A percentile compares a stretch with the other conserved stretches of the same genome.
Conservation (phyloP, 2,329 filamentous ascomycete species). For the Penicillium sp. region DNA sequence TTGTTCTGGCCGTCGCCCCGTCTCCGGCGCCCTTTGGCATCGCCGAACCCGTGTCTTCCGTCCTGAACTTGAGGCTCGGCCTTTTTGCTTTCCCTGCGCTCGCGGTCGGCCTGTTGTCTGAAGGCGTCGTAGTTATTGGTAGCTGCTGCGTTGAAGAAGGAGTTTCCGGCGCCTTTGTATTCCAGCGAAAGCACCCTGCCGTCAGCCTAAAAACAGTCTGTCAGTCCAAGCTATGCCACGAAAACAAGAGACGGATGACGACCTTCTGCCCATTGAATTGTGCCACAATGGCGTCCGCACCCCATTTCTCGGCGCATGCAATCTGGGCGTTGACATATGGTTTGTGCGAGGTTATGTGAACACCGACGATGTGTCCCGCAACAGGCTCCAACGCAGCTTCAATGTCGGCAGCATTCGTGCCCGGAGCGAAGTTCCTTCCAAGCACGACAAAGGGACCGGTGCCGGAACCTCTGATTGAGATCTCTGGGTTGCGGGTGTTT, state of each 20-base stretch:
- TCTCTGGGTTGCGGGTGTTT: conserved; percentile 27
- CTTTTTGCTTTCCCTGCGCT: conserved; percentile 32
- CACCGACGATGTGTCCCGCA: conserved; percentile 51
- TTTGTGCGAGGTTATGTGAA: conserved; percentile 49
- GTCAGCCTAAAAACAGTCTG: conserved; percentile 49
- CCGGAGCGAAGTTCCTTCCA: conserved; percentile 62
- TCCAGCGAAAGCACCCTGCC: conserved; percentile 57
- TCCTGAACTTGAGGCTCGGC: conserved; percentile 34
- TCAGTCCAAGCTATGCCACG: neutral
- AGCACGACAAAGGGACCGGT: conserved; percentile 55
- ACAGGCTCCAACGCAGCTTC: conserved; percentile 55
- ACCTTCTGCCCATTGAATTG: conserved; percentile 63
- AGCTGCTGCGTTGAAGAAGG: conserved; percentile 15
- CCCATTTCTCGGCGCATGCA: conserved; percentile 51
- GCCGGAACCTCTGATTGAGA: conserved; percentile 54
- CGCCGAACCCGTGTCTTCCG: conserved; percentile 37
- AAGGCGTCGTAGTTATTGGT: conserved; percentile 28
- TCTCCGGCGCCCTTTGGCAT: conserved; percentile 16
- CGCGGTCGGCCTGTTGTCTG: conserved; percentile 39
- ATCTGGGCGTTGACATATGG: conserved; percentile 61
- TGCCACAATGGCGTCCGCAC: conserved; percentile 57
- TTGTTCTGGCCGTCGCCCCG: conserved; percentile 14
- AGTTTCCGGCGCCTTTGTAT: conserved; percentile 38
- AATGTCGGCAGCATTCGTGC: conserved; percentile 63
- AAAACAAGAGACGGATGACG: conserved; percentile 14